Percentiles rank a stretch among this genome's conserved stretches.
phyloP scores from a whole-genome alignment of 2,329 filamentous ascomycete genomes.

The Exophiala viscosa region DNA sequence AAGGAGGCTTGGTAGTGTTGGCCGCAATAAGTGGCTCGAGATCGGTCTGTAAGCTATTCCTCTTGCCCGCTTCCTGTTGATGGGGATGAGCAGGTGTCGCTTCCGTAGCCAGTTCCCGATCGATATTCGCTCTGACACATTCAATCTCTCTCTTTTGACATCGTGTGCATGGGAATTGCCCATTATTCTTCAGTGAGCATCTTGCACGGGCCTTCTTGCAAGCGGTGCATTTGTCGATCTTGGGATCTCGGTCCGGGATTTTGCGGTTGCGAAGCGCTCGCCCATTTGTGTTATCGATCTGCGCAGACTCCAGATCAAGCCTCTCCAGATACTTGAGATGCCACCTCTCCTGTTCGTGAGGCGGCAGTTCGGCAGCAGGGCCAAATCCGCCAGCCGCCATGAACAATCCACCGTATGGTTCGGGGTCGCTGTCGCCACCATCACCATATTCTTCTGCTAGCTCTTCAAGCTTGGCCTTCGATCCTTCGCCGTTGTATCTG shows the following conservation, averaged over 20 bases:
- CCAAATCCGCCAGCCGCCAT: too few species aligned
- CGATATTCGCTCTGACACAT: not conserved
- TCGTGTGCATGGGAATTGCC: not conserved
- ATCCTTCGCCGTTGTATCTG: not conserved
- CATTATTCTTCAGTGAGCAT: conserved; percentile 3
- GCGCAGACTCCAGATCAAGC: conserved; percentile 13
- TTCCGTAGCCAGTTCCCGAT: not conserved
- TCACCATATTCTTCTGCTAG: not conserved
- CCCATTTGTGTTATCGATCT: conserved; percentile 12
- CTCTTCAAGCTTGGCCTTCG: not conserved
- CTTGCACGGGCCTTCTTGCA: conserved; percentile 3
- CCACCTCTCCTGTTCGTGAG: not conserved
- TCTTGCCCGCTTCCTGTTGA: too few species aligned
- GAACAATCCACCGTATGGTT: too few species aligned
- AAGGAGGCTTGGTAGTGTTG: not conserved
- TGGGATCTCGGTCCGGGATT: not conserved
- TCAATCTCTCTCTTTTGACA: not conserved
- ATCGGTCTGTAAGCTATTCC: too few species aligned
- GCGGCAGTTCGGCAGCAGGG: not conserved
- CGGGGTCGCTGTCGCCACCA: too few species aligned
- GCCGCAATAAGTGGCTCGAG: too few species aligned
- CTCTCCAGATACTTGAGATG: conserved; percentile 1
- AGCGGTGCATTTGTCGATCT: not conserved
- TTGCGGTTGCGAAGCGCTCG: conserved; percentile 8
- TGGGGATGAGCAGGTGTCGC: not conserved